phyloP scores from a whole-genome alignment of 2,329 filamentous ascomycete genomes.

The Alternaria consortialis region DNA sequence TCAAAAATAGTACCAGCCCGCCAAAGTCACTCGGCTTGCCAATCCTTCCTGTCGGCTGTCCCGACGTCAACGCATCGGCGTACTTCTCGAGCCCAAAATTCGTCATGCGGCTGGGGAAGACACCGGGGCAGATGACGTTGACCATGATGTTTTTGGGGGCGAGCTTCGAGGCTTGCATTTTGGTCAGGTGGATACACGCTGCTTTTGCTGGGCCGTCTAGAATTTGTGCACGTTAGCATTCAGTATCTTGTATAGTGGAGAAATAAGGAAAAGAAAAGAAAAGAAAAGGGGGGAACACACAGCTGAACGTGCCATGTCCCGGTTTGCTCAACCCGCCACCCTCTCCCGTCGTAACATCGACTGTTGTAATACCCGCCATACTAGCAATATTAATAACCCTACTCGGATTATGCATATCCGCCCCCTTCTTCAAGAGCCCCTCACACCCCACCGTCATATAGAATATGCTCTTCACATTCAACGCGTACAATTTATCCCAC shows the following conservation, averaged over 20 bases:
- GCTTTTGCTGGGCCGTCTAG: slow-evolving; percentile 62
- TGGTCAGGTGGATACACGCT: slow-evolving; percentile 62
- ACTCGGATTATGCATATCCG: slow-evolving; percentile 54
- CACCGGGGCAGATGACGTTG: slow-evolving; percentile 56
- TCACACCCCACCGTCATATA: slow-evolving; percentile 59
- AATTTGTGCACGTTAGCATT: background rate
- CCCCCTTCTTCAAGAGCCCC: slow-evolving; percentile 57
- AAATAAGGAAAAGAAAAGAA: background rate
- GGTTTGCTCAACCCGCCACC: slow-evolving; percentile 63
- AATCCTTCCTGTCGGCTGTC: slow-evolving; percentile 58
- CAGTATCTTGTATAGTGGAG: too few species aligned
- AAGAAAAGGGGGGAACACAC: slow-evolving; percentile 26
- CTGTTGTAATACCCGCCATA: slow-evolving; percentile 56
- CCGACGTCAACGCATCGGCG: slow-evolving; percentile 57
- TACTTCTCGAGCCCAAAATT: slow-evolving; percentile 62
- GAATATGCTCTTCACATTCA: slow-evolving; percentile 65
- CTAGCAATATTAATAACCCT: slow-evolving; percentile 65
- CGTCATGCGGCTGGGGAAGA: slow-evolving; percentile 64
- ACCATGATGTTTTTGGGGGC: slow-evolving; percentile 63
- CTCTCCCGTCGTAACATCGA: slow-evolving; percentile 57
- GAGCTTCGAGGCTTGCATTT: slow-evolving; percentile 61
- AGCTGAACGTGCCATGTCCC: slow-evolving; percentile 61
- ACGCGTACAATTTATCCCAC: slow-evolving; percentile 65
- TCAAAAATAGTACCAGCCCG: slow-evolving; percentile 57
- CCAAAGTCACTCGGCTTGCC: slow-evolving; percentile 60